Evolutionary conservation across 2,329 filamentous ascomycete species (phyloP), one percentile per base, ranked within the genome.

Genomic region (Orbilia javanica): DNA sequence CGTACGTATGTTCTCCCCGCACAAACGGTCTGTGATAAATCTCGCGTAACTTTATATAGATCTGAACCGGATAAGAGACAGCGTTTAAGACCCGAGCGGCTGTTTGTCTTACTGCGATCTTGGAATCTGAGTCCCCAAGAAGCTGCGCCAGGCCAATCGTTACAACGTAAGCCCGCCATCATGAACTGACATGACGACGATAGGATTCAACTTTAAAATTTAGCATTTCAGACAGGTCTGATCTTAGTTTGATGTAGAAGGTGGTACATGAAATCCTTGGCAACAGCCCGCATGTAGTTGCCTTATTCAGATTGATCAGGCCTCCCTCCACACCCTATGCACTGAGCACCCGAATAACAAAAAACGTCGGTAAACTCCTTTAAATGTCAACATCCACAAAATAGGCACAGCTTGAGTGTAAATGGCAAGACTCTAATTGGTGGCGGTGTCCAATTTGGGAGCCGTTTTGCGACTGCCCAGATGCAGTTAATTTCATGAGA

Each of bases 121-220:
- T 22, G 34, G 31, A 42, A 60, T 6, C 34, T 20, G 55, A 27
- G 31, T 13, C 8, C 34, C 13, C 34, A 60, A 42, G 1, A 7
- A 50, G 46, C 46, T 50, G 46, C 15, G 34, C 18, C 34, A 60
- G 55, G 34, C 55, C 29, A 42, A 60, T 34, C 55, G 55, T 20
- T 25, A n/a, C n/a, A n/a, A n/a, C n/a, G n/a, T 42, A n/a, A 42
- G 4, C 29, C 52, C 15, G n/a, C 39, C 13, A 11, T n/a, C n/a
- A n/a, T n/a, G n/a, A n/a, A 42, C 27, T 39, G 18, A 27, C 20
- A 20, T n/a, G 15, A 15, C 42, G 18, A 25, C 2, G 15, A 11
- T 60, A 42, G 34, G 55, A 60, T 39, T 42, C 55, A 60, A 60
- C 18, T 57, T 57, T 57, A 60, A 60, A 60, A 25, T n/a, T 25